phyloP scores from a whole-genome alignment of 2,329 filamentous ascomycete species.

The Colletotrichum orbiculare region DNA sequence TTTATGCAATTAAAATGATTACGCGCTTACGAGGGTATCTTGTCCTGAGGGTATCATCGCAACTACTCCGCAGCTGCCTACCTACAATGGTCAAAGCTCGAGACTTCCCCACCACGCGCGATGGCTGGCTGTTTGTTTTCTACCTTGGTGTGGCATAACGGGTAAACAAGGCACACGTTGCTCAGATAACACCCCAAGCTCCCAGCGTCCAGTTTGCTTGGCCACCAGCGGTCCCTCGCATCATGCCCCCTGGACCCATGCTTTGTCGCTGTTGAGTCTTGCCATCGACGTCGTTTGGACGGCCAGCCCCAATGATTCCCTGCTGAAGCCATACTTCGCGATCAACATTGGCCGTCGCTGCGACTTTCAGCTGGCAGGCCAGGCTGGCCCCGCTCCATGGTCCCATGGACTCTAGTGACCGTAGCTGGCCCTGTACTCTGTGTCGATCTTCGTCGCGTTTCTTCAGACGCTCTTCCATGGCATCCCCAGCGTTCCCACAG shows the following conservation, averaged over 20 bases:
- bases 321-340: constrained; percentile 77
- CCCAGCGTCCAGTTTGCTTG: constrained; percentile 71
- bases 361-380: constrained; percentile 74
- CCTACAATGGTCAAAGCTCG: too few relatives aligned
- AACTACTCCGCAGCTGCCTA: too few relatives aligned
- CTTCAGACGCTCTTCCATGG: constrained; percentile 67
- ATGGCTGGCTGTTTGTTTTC: background rate
- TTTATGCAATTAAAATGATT: too few relatives aligned
- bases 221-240: constrained; percentile 49
- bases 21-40: too few relatives aligned
- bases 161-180: too few relatives aligned
- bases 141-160: too few relatives aligned
- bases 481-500: constrained; percentile 59
- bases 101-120: too few relatives aligned
- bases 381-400: constrained; percentile 81
- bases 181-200: constrained; percentile 65
- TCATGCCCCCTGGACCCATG: constrained; percentile 66
- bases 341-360: constrained; percentile 76
- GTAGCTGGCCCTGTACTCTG: constrained; percentile 67
- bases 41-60: too few relatives aligned
- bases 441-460: constrained; percentile 36
- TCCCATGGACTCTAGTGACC: constrained; percentile 76
- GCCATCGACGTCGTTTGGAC: constrained; percentile 68
- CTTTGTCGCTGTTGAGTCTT: constrained; percentile 72
- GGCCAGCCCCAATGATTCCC: constrained; percentile 71